Evolutionary conservation across 345 rosid species (phyloP).

Genomic region (Arabis hirsuta): DNA sequence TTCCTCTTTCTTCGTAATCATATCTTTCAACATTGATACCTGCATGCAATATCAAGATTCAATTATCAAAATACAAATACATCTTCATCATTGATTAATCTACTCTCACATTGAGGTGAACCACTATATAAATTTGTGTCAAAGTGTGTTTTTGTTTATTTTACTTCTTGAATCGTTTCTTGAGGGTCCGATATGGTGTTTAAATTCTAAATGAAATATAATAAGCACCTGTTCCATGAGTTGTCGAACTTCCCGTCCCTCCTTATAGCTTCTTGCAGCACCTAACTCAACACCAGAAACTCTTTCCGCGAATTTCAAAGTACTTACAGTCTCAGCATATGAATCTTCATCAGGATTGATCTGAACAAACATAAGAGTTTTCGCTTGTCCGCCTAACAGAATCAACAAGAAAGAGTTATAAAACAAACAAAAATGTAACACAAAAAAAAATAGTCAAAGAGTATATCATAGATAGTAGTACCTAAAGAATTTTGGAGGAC

Average conservation of each 20-base stretch:
- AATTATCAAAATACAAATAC: not conserved
- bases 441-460: not conserved
- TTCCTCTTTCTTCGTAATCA: slow-evolving; percentile 69
- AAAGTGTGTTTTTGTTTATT: not conserved
- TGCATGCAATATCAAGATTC: slow-evolving; percentile 41
- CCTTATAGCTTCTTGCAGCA: slow-evolving; percentile 82
- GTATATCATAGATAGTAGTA: slow-evolving; percentile 43
- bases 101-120: no score
- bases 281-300: slow-evolving; percentile 96
- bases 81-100: no score
- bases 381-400: slow-evolving; percentile 81
- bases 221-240: slow-evolving; percentile 78
- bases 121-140: not conserved
- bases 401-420: not conserved
- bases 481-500: slow-evolving; percentile 93
- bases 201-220: not conserved
- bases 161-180: not conserved
- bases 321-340: slow-evolving; percentile 82
- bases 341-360: slow-evolving; percentile 94
- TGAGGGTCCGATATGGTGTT: not conserved
- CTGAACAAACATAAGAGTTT: slow-evolving; percentile 95
- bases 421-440: slow-evolving; percentile 12
- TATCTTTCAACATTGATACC: slow-evolving; percentile 71
- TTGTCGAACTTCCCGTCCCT: slow-evolving; percentile 76
- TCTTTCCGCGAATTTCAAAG: slow-evolving; percentile 88